Percentiles rank a stretch among this genome's conserved stretches.
These are phyloP conservation scores for Aspergillus indologenus DNA, from an alignment of 495 filamentous ascomycete genomes.

Conservation along the genomic window DNA sequence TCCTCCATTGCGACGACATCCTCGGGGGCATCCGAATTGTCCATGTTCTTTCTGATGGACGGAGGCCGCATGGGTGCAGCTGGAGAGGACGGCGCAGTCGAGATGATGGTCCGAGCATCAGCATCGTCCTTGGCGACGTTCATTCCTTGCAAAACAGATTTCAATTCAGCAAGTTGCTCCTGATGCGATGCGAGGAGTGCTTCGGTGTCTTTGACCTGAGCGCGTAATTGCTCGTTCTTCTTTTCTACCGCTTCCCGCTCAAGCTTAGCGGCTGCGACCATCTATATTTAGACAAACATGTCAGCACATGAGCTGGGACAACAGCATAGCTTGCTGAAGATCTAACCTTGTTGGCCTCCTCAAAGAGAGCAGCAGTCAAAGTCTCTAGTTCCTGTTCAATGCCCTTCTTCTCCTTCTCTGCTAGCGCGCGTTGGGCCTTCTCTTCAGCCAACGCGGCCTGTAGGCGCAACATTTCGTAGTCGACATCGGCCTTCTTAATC, in stretches of 20 bases:
- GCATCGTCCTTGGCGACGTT: slow-evolving; percentile 66
- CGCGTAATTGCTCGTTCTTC: slow-evolving; percentile 74
- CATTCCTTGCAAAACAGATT: slow-evolving; percentile 87
- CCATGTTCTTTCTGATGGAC: slow-evolving; percentile 23
- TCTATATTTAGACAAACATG: slow-evolving; percentile 42
- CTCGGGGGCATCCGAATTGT: slow-evolving; percentile 16
- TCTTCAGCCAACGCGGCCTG: slow-evolving; percentile 65
- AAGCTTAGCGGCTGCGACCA: slow-evolving; percentile 78
- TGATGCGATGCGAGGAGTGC: slow-evolving; percentile 83
- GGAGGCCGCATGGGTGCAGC: slow-evolving; percentile 33
- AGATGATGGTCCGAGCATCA: slow-evolving; percentile 53
- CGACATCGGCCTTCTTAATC: slow-evolving; percentile 63
- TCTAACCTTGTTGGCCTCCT: slow-evolving; percentile 83
- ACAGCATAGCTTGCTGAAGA: neutral
- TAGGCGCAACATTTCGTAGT: slow-evolving; percentile 67
- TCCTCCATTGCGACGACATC: slow-evolving; percentile 44
- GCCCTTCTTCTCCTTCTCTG: slow-evolving; percentile 68
- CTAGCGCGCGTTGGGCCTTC: slow-evolving; percentile 51
- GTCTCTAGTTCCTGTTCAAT: slow-evolving; percentile 85
- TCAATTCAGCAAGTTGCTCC: slow-evolving; percentile 88
- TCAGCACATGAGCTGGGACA: slow-evolving; percentile 23
- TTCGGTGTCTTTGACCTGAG: slow-evolving; percentile 80
- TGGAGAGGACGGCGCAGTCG: slow-evolving; percentile 67
- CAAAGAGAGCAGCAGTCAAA: slow-evolving; percentile 84
- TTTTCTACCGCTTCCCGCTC: slow-evolving; percentile 73